Evolutionary conservation across 345 rosid species (phyloP), one percentile per base, ranked within the genome.

Genomic region (Cardiospermum halicacabum): DNA sequence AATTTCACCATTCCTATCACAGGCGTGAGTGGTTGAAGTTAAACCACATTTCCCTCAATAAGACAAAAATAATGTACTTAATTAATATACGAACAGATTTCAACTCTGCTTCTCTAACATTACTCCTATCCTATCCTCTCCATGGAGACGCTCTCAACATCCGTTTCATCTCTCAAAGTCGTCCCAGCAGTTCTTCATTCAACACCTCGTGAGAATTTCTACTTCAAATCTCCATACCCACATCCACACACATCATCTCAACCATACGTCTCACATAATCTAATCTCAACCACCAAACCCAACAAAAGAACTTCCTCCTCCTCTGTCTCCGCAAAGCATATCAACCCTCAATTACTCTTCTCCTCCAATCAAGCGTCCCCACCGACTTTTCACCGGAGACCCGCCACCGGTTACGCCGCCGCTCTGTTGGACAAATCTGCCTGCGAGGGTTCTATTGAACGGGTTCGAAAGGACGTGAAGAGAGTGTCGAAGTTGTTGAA

Each of bases 381-480:
- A n/a, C n/a, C n/a, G 4, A n/a, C 30, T 12, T 39, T 31, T 60
- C 85, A 90, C 62, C 73, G 45, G 1, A 88, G 72, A 54, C 86
- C 89, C 1, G 83, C 87, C 15, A 78, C 72, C 1, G 95, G 97
- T 21, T 91, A 82, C 43, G 92, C 92, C 0, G 95, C 85, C 0
- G 97, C 97, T 2, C 92, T 91, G 58, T 64, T 88, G 5, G 87
- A 83, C 59, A 76, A 76, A 40, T 75, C 87, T 57, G 87, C 69
- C 8, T 62, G 78, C 70, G 81, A 69, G 72, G 51, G 68, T 55
- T 77, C 91, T 36, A 83, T 86, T 45, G 69, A 75, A 19, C 60
- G 56, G 25, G 80, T 82, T 30, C 77, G 56, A 26, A 72, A 59
- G 48, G 92, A 84, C 50, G 95, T 76, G 21, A 76, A 49, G 8